Evolutionary conservation across 371 early-diverging fungal species (phyloP).

Genomic region (Rhizopus delemar): DNA sequence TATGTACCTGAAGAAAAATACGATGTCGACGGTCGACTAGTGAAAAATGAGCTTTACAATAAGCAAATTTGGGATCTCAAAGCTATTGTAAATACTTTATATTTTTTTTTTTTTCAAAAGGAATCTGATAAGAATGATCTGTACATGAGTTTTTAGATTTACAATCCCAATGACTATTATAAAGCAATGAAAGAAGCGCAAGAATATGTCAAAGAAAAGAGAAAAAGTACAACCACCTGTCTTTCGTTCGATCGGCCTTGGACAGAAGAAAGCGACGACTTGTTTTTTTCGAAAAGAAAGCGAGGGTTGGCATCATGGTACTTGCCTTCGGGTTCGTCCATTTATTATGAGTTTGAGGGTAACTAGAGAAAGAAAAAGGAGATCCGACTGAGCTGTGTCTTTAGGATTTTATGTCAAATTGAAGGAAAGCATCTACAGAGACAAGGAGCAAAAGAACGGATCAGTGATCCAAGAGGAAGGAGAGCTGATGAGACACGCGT

Average conservation of each 20-base stretch:
- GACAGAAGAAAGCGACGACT: constrained; percentile 44
- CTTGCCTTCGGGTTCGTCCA: constrained; percentile 44
- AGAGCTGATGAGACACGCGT: constrained; percentile 48
- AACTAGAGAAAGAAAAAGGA: neutral
- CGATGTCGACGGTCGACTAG: constrained; percentile 39
- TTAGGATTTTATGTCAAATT: constrained; percentile 41
- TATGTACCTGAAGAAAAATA: constrained; percentile 45
- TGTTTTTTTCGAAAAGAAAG: constrained; percentile 45
- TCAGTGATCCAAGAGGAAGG: constrained; percentile 35
- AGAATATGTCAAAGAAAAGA: constrained; percentile 26
- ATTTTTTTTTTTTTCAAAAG: neutral
- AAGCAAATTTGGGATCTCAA: constrained; percentile 43
- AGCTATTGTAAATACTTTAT: constrained; percentile 35
- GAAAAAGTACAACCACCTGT: neutral
- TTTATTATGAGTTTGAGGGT: constrained; percentile 57
- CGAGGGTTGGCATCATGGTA: constrained; percentile 45
- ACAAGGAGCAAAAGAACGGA: neutral
- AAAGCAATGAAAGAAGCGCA: constrained; percentile 43
- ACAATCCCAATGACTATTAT: constrained; percentile 25
- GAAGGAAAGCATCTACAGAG: constrained; percentile 28
- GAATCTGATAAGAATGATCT: neutral
- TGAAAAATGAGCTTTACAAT: constrained; percentile 34
- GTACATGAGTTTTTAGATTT: constrained; percentile 22
- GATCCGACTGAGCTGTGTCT: neutral
- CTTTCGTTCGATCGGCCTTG: constrained; percentile 24